phyloP scores from a whole-genome alignment of 495 filamentous ascomycete genomes.

The Darksidea phi region DNA sequence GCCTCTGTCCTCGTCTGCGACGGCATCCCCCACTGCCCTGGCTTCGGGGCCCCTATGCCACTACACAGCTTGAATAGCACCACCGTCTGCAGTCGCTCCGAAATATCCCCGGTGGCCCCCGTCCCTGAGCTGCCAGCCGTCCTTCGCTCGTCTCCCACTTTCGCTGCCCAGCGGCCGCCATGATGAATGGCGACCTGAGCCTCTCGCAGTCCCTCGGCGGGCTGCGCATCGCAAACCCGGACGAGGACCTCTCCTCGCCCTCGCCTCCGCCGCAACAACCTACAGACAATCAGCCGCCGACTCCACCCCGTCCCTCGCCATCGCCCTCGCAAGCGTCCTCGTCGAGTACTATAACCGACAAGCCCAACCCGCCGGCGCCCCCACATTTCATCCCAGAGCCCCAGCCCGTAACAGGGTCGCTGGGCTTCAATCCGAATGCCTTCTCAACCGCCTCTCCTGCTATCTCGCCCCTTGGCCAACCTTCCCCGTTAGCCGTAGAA shows the following conservation, averaged over 20 bases:
- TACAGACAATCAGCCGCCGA: constrained; percentile 41
- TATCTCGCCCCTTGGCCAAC: constrained; percentile 10
- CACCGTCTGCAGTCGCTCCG: background rate
- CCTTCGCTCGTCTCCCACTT: constrained; percentile 24
- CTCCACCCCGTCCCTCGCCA: constrained; percentile 28
- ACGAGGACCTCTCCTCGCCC: constrained; percentile 56
- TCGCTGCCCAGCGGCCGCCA: constrained; percentile 10
- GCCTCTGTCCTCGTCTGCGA: constrained; percentile 14
- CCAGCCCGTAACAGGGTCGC: constrained; percentile 30
- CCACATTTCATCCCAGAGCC: constrained; percentile 24
- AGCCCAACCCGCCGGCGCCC: constrained; percentile 7
- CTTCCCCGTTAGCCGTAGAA: constrained; percentile 22
- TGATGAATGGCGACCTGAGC: constrained; percentile 89
- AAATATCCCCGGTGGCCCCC: constrained; percentile 10
- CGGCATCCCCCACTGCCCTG: constrained; percentile 18
- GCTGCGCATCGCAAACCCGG: constrained; percentile 95
- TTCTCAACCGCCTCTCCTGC: constrained; percentile 37
- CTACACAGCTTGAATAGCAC: background rate
- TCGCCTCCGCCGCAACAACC: constrained; percentile 56
- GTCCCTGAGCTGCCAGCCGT: constrained; percentile 11
- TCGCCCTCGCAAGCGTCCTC: constrained; percentile 37
- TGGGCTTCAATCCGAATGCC: constrained; percentile 46
- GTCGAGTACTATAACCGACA: constrained; percentile 35
- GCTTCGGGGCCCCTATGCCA: constrained; percentile 17
- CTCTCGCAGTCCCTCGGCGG: constrained; percentile 91